phyloP scores from a whole-genome alignment of 805 yeast species.

The Metschnikowia anglica region DNA sequence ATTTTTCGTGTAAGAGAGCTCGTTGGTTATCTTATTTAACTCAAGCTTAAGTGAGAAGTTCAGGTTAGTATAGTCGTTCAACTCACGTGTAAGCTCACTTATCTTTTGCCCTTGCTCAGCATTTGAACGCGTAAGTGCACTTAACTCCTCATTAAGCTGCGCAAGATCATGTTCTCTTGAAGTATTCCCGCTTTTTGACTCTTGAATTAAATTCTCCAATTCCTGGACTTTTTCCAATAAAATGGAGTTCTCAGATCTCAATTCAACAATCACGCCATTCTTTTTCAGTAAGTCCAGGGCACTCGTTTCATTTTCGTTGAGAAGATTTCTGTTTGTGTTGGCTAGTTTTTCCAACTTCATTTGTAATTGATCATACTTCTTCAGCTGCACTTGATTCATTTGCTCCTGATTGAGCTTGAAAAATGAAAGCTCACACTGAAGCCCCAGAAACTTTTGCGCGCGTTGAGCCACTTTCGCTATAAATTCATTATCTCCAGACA shows the following conservation, averaged over 20 bases:
- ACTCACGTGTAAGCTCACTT: conserved; percentile 35
- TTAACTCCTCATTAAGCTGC: conserved; percentile 28
- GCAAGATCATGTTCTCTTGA: conserved; percentile 26
- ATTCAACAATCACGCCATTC: conserved; percentile 16
- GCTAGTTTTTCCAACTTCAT: conserved; percentile 22
- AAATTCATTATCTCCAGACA: conserved; percentile 15
- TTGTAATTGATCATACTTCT: conserved; percentile 23
- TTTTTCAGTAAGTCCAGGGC: conserved; percentile 13
- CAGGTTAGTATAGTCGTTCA: conserved; percentile 39
- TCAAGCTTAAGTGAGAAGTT: conserved; percentile 37
- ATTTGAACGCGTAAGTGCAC: conserved; percentile 32
- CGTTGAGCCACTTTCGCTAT: conserved; percentile 26
- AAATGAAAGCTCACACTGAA: conserved; percentile 32
- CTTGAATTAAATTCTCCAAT: conserved; percentile 18
- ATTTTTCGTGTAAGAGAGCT: conserved; percentile 30
- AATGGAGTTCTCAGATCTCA: conserved; percentile 17
- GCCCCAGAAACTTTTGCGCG: conserved; percentile 29
- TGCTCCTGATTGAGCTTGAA: conserved; percentile 38
- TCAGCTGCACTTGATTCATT: conserved; percentile 26
- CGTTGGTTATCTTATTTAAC: conserved; percentile 35
- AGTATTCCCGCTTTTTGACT: conserved; percentile 7
- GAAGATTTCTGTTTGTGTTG: conserved; percentile 25
- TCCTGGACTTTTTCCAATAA: conserved; percentile 20
- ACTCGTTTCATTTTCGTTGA: conserved; percentile 18
- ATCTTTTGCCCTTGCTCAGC: conserved; percentile 37